Evolutionary conservation across 1,284 basidiomycete species (phyloP).

Genomic region (Sutorius eximius): DNA sequence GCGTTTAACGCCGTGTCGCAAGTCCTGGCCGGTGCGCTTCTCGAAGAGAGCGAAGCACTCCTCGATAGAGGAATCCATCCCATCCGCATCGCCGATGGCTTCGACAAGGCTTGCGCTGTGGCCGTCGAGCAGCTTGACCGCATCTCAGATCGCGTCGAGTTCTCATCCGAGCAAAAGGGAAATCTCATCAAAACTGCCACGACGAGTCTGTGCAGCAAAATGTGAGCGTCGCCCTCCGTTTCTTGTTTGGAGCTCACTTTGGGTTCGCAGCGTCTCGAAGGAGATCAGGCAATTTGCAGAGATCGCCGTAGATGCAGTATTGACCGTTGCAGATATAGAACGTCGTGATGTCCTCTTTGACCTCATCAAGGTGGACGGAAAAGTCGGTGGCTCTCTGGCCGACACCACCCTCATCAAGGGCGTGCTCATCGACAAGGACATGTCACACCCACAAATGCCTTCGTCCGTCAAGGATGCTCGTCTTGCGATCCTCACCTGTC

Average conservation of each 20-base stretch:
- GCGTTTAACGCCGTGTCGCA: slow-evolving; percentile 11
- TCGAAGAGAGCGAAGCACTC: slow-evolving; percentile 89
- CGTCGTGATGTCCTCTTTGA: slow-evolving; percentile 97
- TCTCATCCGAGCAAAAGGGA: slow-evolving; percentile 77
- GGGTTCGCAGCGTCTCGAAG: slow-evolving; percentile 81
- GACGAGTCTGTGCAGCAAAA: slow-evolving; percentile 97
- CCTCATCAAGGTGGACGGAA: slow-evolving; percentile 98
- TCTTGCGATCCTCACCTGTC: slow-evolving; percentile 96
- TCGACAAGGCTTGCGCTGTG: slow-evolving; percentile 89
- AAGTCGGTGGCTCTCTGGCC: slow-evolving; percentile 94
- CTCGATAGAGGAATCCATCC: slow-evolving; percentile 97
- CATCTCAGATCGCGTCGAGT: slow-evolving; percentile 90
- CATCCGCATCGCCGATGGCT: slow-evolving; percentile 97
- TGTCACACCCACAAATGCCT: slow-evolving; percentile 99
- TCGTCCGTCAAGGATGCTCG: slow-evolving; percentile 84
- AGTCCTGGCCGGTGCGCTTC: slow-evolving; percentile 95
- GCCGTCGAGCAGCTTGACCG: slow-evolving; percentile 89
- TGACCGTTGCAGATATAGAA: slow-evolving; percentile 93
- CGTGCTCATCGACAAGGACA: slow-evolving; percentile 98
- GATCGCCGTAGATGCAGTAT: slow-evolving; percentile 96
- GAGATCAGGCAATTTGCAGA: slow-evolving; percentile 94
- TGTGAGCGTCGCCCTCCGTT: slow-evolving; percentile 49
- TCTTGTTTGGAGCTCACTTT: slow-evolving; percentile 7
- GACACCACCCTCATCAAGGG: slow-evolving; percentile 94
- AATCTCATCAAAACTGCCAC: slow-evolving; percentile 94